Evolutionary conservation across 169 alveolate genomes (phyloP).

Genomic region (Plasmodium vivax): DNA sequence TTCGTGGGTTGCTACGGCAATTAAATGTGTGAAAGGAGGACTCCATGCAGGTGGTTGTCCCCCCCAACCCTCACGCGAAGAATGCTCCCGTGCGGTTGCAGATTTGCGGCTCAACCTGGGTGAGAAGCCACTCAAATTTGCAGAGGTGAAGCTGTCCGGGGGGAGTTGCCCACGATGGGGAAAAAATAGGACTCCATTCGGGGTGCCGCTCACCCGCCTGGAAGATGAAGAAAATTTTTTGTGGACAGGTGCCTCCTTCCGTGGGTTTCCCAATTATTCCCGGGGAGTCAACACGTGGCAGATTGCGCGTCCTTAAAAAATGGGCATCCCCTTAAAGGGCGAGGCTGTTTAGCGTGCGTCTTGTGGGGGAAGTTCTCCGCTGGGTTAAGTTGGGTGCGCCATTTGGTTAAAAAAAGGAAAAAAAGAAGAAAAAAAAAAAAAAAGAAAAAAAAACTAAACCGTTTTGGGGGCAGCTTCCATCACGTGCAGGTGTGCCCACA

Average conservation of each 20-base stretch:
- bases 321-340: background rate
- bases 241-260: too few species aligned
- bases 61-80: background rate
- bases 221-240: too few species aligned
- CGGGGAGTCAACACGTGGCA: background rate
- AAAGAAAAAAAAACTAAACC: background rate
- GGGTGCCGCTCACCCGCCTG: background rate
- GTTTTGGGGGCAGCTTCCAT: background rate
- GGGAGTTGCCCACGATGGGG: background rate
- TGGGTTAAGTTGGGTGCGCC: background rate
- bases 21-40: background rate
- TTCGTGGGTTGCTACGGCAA: background rate
- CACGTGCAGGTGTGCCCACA: background rate
- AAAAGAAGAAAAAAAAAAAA: background rate
- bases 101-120: background rate
- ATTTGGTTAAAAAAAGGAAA: background rate
- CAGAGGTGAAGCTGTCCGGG: background rate
- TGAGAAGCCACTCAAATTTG: background rate
- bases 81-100: background rate
- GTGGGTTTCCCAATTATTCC: background rate
- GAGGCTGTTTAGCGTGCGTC: background rate
- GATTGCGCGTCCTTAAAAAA: background rate
- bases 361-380: background rate
- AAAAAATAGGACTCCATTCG: background rate
- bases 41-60: background rate